Evolutionary conservation across 805 yeast species (phyloP).

Genomic region (Groenewaldozyma tartarivorans): DNA sequence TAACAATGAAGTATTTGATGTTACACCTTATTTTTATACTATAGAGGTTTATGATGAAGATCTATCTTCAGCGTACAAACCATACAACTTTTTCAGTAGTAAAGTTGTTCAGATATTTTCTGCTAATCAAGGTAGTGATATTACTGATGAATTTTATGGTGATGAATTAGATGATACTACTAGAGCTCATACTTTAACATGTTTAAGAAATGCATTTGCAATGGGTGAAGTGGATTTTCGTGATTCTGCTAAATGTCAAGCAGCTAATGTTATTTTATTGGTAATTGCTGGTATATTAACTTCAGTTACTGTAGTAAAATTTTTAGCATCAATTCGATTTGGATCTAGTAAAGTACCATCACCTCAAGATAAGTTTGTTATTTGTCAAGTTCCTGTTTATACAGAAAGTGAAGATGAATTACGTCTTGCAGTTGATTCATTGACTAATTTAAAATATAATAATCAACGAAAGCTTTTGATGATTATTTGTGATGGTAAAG

Average conservation of each 20-base stretch:
- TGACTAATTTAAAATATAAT: conserved; percentile 47
- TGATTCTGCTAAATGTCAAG: conserved; percentile 31
- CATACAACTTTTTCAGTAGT: conserved; percentile 29
- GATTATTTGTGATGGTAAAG: conserved; percentile 52
- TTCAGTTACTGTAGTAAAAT: conserved; percentile 31
- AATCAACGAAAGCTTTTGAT: conserved; percentile 46
- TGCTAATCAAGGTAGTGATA: conserved; percentile 28
- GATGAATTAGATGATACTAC: conserved; percentile 20
- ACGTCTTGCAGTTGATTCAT: conserved; percentile 47
- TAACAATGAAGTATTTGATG: conserved; percentile 28
- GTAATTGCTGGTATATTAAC: conserved; percentile 31
- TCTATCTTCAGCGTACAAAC: conserved; percentile 16
- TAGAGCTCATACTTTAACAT: conserved; percentile 23
- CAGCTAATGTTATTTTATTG: conserved; percentile 30
- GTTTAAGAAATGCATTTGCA: conserved; percentile 28
- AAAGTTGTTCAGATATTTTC: conserved; percentile 24
- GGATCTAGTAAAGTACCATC: conserved; percentile 29
- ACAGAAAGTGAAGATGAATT: conserved; percentile 50
- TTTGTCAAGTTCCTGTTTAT: conserved; percentile 38
- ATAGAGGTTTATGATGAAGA: conserved; percentile 19
- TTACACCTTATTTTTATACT: conserved; percentile 30
- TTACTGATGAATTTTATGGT: conserved; percentile 23
- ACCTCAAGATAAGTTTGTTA: conserved; percentile 32
- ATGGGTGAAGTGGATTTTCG: conserved; percentile 32
- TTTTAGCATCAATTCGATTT: conserved; percentile 30